Evolutionary conservation across 106 monocot species (phyloP), one percentile per base, ranked within the genome.

Genomic region (Triglochin maritima): DNA sequence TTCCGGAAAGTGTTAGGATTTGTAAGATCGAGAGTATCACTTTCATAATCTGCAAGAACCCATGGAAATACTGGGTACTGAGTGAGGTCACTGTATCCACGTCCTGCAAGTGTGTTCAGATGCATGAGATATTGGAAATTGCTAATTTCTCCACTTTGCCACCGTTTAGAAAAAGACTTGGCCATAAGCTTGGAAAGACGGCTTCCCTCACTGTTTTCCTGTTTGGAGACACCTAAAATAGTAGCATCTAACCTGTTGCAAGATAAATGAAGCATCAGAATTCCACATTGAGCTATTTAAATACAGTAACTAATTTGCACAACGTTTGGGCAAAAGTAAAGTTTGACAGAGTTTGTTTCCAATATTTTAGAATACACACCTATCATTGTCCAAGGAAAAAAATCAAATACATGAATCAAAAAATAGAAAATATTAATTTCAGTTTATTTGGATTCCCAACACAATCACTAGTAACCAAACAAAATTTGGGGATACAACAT

Each of bases 61-160:
- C 98, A 98, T 46, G 98, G 98, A 69, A 98, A 98, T n/a, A 98
- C 98, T 63, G 98, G 98, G 70, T 98, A 98, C 46, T 98, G 98
- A 0, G 98, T 98, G 46, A 98, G 92, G 69, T 98, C 98, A 69
- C 92, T 98, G 69, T 98, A 98, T 56, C 98, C 98, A 72, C 98
- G 92, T 49, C 98, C 98, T 56, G 98, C 98, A 67, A 98, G 84
- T 12, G 98, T 98, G 56, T 98, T 98, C 17, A 98, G 92, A 77
- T 98, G 98, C 98, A 98, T 98, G 6, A 98, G 80, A 64, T 98
- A 98, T 61, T 98, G 98, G 67, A 98, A 98, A 63, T 98, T 98
- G 70, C 86, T 98, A 41, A 98, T 98, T 77, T 98, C 98, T 76
- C 98, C 92, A 83, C 81, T 98, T 64, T 98, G 98, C 98, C 98